These are phyloP conservation scores for Kregervanrija fluxuum DNA, from an alignment of 805 yeast genomes.

Conservation along the genomic window DNA sequence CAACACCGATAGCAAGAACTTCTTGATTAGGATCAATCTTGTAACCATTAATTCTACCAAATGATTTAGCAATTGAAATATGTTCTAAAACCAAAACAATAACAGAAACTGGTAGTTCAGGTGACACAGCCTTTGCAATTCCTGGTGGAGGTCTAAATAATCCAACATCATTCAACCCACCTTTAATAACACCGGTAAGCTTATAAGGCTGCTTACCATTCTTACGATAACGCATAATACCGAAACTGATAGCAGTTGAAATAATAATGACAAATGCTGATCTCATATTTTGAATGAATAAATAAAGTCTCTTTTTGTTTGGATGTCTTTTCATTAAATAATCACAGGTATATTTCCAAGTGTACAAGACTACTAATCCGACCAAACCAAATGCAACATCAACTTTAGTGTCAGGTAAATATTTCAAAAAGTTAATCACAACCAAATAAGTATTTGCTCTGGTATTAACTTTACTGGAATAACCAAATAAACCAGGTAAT, in stretches of 20 bases:
- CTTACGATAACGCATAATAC: constrained; percentile 43
- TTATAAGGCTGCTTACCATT: constrained; percentile 36
- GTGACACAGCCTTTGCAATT: constrained; percentile 51
- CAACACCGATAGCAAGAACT: constrained; percentile 85
- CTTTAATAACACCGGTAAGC: constrained; percentile 72
- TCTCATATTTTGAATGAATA: constrained; percentile 71
- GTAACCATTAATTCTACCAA: constrained; percentile 88
- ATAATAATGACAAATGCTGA: constrained; percentile 76
- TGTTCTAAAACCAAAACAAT: constrained; percentile 83
- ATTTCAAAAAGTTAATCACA: constrained; percentile 62
- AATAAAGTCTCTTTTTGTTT: constrained; percentile 44
- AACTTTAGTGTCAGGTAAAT: constrained; percentile 56
- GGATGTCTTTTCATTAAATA: constrained; percentile 59
- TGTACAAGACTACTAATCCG: constrained; percentile 61
- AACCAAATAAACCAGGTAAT: constrained; percentile 82
- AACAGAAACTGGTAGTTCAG: constrained; percentile 79
- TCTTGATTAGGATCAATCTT: constrained; percentile 91
- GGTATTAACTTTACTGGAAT: constrained; percentile 56
- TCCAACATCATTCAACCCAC: constrained; percentile 75
- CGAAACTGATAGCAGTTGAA: constrained; percentile 79
- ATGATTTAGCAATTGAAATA: constrained; percentile 88
- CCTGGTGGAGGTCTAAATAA: constrained; percentile 59
- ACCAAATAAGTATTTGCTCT: constrained; percentile 64
- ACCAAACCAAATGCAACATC: constrained; percentile 90
- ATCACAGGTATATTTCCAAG: constrained; percentile 61